Base-by-base conservation (phyloP, 352 stramenopile species). In the Globisporangium irregulare region DNA sequence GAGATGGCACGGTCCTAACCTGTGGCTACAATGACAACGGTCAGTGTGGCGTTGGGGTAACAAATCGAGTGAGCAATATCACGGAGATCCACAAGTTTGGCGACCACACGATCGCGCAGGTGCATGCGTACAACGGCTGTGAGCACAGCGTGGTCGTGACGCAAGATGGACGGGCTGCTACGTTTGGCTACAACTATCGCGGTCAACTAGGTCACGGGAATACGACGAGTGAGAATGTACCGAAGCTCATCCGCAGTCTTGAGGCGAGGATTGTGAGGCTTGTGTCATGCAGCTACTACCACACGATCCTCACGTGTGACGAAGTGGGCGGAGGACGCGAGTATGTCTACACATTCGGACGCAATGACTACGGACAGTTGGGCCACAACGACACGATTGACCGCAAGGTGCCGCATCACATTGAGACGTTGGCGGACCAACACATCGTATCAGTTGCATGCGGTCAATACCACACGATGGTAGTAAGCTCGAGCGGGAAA, bases 11-110 rank as follows among this genome's bases (percentile, higher is more conserved):
- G 32, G 85, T 97, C 4, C 91, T 91, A 22, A 96, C 88, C 4
- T 96, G 89, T 32, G 94, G 94, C 3, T 98, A 98, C 78, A 98
- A 98, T 62, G 94, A 98, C 69, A 98, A 98, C 63, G 94, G 94
- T 0, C 94, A 98, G 67, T 98, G 94, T 66, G 94, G 93, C 9
- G 89, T 94, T 38, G 92, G 91, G 7, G 84, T 81, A 12, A 97
- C 88, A 3, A 84, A 90, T 14, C 78, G 93, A 18, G 80, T 98
- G 6, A 78, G 73, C 36, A 68, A 83, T 29, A 78, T 97, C 34
- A 95, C 83, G 0, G 76, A 90, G 18, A 71, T 98, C 0, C 74
- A 81, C 3, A 92, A 89, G 48, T 67, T 95, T 25, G 76, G 74
- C 22, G 78, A 84, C 9, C 69, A 73, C 9, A 43, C 29, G 10